Evolutionary conservation across 106 monocot species (phyloP), one percentile per base, ranked within the genome.

Genomic region (Xerophyta viscosa): DNA sequence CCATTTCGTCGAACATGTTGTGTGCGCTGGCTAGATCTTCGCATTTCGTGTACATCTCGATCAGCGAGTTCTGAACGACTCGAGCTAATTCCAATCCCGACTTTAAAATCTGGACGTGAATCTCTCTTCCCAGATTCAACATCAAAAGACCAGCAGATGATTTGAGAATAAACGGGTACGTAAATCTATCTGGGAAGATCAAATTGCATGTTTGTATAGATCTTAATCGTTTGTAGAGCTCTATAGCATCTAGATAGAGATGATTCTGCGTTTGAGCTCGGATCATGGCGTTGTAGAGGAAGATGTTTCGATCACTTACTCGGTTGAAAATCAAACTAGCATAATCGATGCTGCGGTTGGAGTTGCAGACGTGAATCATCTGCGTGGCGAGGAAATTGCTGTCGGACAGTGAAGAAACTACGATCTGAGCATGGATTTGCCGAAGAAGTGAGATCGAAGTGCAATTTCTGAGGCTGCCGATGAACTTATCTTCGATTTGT

Each of bases 101-200:
- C 31, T 50, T 74, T 20, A 61, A 49, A 10, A 75, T 61, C 18
- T 74, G 71, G 42, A 55, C 20, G 36, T 90, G 90, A 20, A 80
- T 19, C 53, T 77, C 80, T 52, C 31, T 68, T 2, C 81, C 90
- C 1, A 78, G 55, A 31, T 41, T 42, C 23, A 71, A 36, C 7
- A 42, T 36, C 1, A 39, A 27, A 27, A 74, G 57, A 0, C 70
- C 80, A 8, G 42, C 66, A 46, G 73, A 84, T 6, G 77, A 61
- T 51, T 80, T 84, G 24, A 91, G 66, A 13, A 81, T 68, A 41
- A 84, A 84, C 6, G 90, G 90, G 49, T 68, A 84, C 2, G 90
- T 84, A 29, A 81, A 91, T 13, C 67, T 52, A 45, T 81, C 84
- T 7, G 74, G 73, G 24, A 46, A 37, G 26, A 61, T 15, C 9